A percentile compares a stretch with the other conserved stretches of the same genome.
These are phyloP conservation scores for Didymella exigua DNA, from an alignment of 2,329 filamentous ascomycete genomes.

Conservation along the genomic window DNA sequence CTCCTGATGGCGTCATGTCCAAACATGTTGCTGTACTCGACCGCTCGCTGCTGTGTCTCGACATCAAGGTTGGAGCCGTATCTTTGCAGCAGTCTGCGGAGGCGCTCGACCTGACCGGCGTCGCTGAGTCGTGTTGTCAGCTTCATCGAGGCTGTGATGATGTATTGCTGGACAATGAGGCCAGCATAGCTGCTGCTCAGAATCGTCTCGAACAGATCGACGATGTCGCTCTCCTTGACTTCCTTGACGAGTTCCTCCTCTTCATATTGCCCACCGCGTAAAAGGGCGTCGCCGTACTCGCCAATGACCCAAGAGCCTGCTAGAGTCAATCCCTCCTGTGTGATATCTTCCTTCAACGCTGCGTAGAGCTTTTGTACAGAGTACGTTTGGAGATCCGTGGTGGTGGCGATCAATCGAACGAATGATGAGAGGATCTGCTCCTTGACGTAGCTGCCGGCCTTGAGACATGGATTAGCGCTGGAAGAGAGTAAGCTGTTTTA, in stretches of 20 bases:
- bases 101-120: slow-evolving; percentile 80
- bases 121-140: slow-evolving; percentile 87
- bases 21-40: slow-evolving; percentile 96
- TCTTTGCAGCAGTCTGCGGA: slow-evolving; percentile 76
- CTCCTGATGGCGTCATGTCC: slow-evolving; percentile 82
- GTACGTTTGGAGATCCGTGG: slow-evolving; percentile 92
- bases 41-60: slow-evolving; percentile 93
- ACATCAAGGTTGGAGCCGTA: slow-evolving; percentile 89
- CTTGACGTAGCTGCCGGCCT: slow-evolving; percentile 93
- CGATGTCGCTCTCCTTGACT: slow-evolving; percentile 85
- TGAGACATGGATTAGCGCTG: neutral
- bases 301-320: slow-evolving; percentile 97
- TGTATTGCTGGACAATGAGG: slow-evolving; percentile 92
- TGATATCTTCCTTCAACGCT: slow-evolving; percentile 93
- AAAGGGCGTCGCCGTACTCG: slow-evolving; percentile 90
- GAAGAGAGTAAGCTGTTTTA: neutral
- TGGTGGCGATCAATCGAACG: slow-evolving; percentile 91
- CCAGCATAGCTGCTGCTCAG: slow-evolving; percentile 93
- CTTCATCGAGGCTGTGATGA: slow-evolving; percentile 93
- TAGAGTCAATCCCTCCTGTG: slow-evolving; percentile 91
- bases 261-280: slow-evolving; percentile 88
- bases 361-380: slow-evolving; percentile 93
- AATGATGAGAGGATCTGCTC: slow-evolving; percentile 98
- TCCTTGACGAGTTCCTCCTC: slow-evolving; percentile 85
- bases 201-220: slow-evolving; percentile 91